A percentile compares a stretch with the other conserved stretches of the same genome.
Evolutionary conservation across 371 early-diverging fungal species (phyloP).

Genomic region (Sporodiniella umbellata): DNA sequence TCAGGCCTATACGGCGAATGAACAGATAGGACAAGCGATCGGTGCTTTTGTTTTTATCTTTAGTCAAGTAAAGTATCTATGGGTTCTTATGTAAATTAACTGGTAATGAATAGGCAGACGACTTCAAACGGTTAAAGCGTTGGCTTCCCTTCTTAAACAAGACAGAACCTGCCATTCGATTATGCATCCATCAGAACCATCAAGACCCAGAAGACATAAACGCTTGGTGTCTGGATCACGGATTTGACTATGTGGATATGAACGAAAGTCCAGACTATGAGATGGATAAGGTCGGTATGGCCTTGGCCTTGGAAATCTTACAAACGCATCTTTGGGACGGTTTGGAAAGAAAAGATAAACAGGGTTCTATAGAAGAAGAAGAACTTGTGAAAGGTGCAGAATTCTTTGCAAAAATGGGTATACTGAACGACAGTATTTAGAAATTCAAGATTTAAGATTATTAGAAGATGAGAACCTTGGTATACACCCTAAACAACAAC

Average conservation of each 20-base stretch:
- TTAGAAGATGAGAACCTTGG: neutral
- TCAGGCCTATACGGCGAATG: constrained; percentile 41
- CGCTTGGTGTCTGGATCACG: constrained; percentile 58
- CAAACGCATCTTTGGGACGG: constrained; percentile 78
- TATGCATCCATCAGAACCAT: constrained; percentile 43
- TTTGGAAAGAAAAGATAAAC: constrained; percentile 40
- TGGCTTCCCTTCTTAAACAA: constrained; percentile 57
- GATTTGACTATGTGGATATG: constrained; percentile 66
- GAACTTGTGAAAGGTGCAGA: constrained; percentile 3
- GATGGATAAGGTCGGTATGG: constrained; percentile 37
- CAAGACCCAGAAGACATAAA: constrained; percentile 19
- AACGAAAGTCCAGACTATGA: constrained; percentile 25
- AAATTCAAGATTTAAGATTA: neutral
- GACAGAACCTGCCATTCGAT: constrained; percentile 52
- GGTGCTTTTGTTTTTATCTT: constrained; percentile 71
- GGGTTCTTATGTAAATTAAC: neutral
- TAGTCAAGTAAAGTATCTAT: constrained; percentile 23
- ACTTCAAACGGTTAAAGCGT: constrained; percentile 49
- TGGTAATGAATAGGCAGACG: constrained; percentile 14
- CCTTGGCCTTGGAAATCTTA: constrained; percentile 55
- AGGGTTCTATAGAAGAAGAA: constrained; percentile 12
- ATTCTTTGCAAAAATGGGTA: neutral
- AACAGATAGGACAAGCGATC: constrained; percentile 55
- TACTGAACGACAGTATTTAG: neutral
- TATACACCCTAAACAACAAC: no score